Evolutionary conservation across 441 rosid species (phyloP), one percentile per base, ranked within the genome.

Genomic region (Populus hybrid): DNA sequence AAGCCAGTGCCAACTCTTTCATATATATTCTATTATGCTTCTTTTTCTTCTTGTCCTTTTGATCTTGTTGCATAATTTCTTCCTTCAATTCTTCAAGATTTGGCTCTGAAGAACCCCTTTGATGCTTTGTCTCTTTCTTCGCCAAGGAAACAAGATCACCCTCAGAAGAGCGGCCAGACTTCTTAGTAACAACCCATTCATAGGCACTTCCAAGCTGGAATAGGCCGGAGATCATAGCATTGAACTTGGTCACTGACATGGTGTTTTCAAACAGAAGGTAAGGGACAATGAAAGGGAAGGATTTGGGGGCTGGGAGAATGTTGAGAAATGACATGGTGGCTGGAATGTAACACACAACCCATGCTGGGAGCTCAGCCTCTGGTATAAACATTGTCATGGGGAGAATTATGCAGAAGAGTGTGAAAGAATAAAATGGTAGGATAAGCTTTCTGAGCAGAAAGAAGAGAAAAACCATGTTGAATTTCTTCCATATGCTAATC

Each of bases 331-430:
- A 95, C 99, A 95, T 93, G 30, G 95, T 91, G 11, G 97, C 99
- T 3, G 99, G 99, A 63, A 95, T 95, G 86, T 93, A 95, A 77
- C 98, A 95, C 24, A 95, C 99, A 69, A 95, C 96, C 99, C 98
- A 95, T 34, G 92, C 88, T 0, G 97, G 97, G n/a, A 95, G 94
- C 86, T 91, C 87, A 10, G 99, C 97, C 85, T 95, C 99, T 0
- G 99, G 99, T 26, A 95, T 75, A 28, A 95, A 95, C 99, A 95
- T 95, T 10, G 99, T 95, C 97, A 95, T 91, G 20, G 99, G 99
- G 20, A 95, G 86, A 81, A 95, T 93, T 59, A 95, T 91, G 79
- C 99, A 95, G 85, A 95, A 95, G 74, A 95, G 96, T 34, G 99
- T 95, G 88, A 95, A 95, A 1, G 99, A 95, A 86, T 95, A 95